phyloP scores from a whole-genome alignment of 495 filamentous ascomycete species.

The Penicillium psychrofluorescens region DNA sequence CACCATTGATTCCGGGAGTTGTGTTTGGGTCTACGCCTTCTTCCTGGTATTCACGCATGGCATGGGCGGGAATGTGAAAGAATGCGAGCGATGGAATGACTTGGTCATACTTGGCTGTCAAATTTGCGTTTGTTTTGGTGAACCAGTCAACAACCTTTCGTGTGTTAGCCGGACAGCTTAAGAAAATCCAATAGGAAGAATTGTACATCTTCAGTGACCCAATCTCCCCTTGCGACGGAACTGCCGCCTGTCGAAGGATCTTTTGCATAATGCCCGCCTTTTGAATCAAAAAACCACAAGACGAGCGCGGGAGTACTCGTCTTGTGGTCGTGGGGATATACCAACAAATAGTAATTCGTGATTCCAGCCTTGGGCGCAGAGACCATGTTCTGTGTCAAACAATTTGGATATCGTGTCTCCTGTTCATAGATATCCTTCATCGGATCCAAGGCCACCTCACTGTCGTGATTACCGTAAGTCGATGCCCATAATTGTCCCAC shows the following conservation, averaged over 20 bases:
- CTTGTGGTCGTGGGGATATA: slow-evolving; percentile 24
- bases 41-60: slow-evolving; percentile 47
- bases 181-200: too few relatives aligned
- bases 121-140: slow-evolving; percentile 29
- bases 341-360: slow-evolving; percentile 60
- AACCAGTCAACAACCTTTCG: slow-evolving; percentile 56
- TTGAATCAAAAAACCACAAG: slow-evolving; percentile 72
- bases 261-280: slow-evolving; percentile 48
- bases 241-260: slow-evolving; percentile 15
- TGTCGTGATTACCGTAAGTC: slow-evolving; percentile 72
- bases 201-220: slow-evolving; percentile 25
- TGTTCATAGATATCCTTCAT: slow-evolving; percentile 37
- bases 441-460: slow-evolving; percentile 51
- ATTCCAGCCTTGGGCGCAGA: slow-evolving; percentile 43
- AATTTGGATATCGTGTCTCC: slow-evolving; percentile 45
- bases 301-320: slow-evolving; percentile 37
- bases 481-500: slow-evolving; percentile 53
- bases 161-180: too few relatives aligned
- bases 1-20: slow-evolving; percentile 62
- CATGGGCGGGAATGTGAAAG: slow-evolving; percentile 62
- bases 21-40: slow-evolving; percentile 25
- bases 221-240: slow-evolving; percentile 25
- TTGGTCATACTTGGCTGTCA: slow-evolving; percentile 31
- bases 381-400: slow-evolving; percentile 47
- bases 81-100: slow-evolving; percentile 60